A percentile compares a stretch with the other conserved stretches of the same genome.
Conservation (phyloP, 2,329 filamentous ascomycete species). For the Fusarium ambrosium region DNA sequence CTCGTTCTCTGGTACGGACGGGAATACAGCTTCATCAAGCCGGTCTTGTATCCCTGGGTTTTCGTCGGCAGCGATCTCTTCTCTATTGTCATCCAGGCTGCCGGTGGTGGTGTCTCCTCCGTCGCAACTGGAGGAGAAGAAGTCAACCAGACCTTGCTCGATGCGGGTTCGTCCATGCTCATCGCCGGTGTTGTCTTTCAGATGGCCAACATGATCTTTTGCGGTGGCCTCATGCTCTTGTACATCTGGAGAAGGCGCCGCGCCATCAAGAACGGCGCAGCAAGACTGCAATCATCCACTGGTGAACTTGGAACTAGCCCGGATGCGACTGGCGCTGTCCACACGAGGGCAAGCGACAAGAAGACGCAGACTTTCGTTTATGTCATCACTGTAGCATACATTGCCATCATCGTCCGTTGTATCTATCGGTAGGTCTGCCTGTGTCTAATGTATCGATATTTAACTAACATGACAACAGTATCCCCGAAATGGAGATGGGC, state of each 20-base stretch:
- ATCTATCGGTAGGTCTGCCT: slow-evolving; percentile 26
- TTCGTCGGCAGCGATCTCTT: slow-evolving; percentile 63
- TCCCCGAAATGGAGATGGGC: slow-evolving; percentile 41
- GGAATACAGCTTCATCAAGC: slow-evolving; percentile 53
- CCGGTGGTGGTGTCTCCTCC: slow-evolving; percentile 39
- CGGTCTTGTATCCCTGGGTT: slow-evolving; percentile 60
- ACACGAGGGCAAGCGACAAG: slow-evolving; percentile 27
- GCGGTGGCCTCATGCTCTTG: slow-evolving; percentile 38
- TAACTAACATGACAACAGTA: slow-evolving; percentile 5
- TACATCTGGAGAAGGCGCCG: slow-evolving; percentile 39
- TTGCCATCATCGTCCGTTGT: slow-evolving; percentile 38
- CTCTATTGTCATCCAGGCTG: slow-evolving; percentile 48
- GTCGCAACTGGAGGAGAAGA: slow-evolving; percentile 24
- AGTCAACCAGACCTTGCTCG: slow-evolving; percentile 20
- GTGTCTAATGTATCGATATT: fast-evolving
- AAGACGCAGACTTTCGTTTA: slow-evolving; percentile 37
- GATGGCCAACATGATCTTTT: slow-evolving; percentile 44
- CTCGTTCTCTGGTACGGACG: slow-evolving; percentile 58
- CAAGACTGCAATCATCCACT: background rate
- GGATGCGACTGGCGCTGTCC: background rate
- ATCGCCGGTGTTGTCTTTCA: slow-evolving; percentile 43
- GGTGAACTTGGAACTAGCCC: slow-evolving; percentile 4
- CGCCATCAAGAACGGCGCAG: slow-evolving; percentile 27
- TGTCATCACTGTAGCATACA: slow-evolving; percentile 18
- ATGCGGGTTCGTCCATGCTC: slow-evolving; percentile 33